phyloP scores from a whole-genome alignment of 2,329 filamentous ascomycete genomes.

The Colletotrichum godetiae region DNA sequence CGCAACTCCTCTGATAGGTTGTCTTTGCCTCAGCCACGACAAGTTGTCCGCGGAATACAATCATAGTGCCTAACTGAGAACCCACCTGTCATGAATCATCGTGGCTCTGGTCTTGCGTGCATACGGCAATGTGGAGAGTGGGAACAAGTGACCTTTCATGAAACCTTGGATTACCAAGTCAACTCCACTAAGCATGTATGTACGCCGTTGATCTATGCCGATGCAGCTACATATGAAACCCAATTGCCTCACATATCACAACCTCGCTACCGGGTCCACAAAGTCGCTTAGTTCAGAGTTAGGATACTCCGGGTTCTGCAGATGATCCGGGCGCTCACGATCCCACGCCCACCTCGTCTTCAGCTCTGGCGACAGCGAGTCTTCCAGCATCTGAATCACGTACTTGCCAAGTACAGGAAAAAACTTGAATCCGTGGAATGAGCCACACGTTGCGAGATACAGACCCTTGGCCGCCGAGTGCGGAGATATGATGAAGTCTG shows the following conservation, averaged over 20 bases:
- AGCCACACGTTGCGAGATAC: constrained; percentile 72
- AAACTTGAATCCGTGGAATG: constrained; percentile 77
- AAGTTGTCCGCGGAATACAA: neutral
- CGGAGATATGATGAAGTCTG: constrained; percentile 72
- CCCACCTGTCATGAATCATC: neutral
- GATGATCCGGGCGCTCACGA: constrained; percentile 64
- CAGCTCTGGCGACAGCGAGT: constrained; percentile 54
- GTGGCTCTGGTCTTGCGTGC: neutral
- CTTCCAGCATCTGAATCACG: constrained; percentile 66
- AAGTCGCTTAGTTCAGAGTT: constrained; percentile 68
- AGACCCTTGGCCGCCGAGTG: constrained; percentile 63
- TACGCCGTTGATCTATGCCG: neutral
- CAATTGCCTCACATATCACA: constrained; percentile 37
- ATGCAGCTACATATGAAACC: neutral
- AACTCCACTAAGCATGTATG: neutral
- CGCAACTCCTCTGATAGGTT: neutral
- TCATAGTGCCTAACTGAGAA: neutral
- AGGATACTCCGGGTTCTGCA: constrained; percentile 66
- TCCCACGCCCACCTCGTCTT: constrained; percentile 68
- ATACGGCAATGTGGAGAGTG: neutral
- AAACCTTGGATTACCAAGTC: neutral
- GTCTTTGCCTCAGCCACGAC: neutral
- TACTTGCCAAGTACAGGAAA: constrained; percentile 74
- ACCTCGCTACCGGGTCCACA: constrained; percentile 43
- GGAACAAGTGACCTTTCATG: neutral